Base-by-base conservation (phyloP, 78 protist species). In the Protostelium mycophagum region DNA sequence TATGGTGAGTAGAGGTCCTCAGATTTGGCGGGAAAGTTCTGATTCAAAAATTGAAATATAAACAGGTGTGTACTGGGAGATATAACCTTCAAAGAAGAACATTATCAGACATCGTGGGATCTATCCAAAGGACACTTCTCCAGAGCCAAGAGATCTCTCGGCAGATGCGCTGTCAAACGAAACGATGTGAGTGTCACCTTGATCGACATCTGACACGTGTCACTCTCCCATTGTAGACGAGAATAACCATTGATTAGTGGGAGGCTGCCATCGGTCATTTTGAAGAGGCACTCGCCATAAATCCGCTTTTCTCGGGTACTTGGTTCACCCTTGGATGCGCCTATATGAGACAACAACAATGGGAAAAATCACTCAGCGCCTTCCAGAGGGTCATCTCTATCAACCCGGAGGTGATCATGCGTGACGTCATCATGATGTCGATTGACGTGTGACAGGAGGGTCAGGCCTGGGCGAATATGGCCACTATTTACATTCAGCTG, bases 241-340 rank as follows among this genome's bases (percentile, higher is more conserved):
- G n/a, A n/a, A n/a, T n/a, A n/a, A n/a, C n/a, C n/a, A n/a, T n/a
- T n/a, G 88, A 35, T 1, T 38, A 94, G 63, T 94, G 86, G 63
- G 84, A 35, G 23, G 87, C 35, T 25, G 89, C 90, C 31, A 90
- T 96, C n/a, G 91, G 85, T 0, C 9, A 34, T 31, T 91, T 88
- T 28, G 31, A 51, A 36, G 35, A 83, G 0, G 95, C 96, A 1
- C 87, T 93, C 0, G 88, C 92, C 0, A 91, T 95, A 39, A 95
- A 95, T 31, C 93, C 96, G n/a, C 38, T 86, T 28, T 88, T 91
- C 87, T 89, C 91, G 31, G 85, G 37, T 38, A 38, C 87, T 90
- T 95, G 97, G 97, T 95, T 95, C 91, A 63, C 95, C 0, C 38
- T 93, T 28, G 97, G 97, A 38, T 93, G 96, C 51, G 94, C 97